Percentiles rank a stretch among this genome's conserved stretches.
These are phyloP conservation scores for Dryas alaskensis DNA, from an alignment of 306 rosid species.

Conservation along the genomic window DNA sequence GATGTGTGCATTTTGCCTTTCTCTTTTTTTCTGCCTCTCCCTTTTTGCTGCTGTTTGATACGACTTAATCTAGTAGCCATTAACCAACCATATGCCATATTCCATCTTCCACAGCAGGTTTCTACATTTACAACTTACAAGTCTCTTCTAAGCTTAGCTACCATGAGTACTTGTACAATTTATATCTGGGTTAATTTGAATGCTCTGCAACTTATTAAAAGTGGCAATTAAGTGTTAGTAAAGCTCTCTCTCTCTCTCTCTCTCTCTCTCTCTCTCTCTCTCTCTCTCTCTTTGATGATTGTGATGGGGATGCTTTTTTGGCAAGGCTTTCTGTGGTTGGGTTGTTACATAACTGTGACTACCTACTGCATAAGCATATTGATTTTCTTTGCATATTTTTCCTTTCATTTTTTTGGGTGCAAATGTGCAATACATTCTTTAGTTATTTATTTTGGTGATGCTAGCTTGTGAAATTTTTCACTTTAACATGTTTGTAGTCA, in stretches of 20 bases:
- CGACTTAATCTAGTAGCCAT: conserved; percentile 18
- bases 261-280: neutral
- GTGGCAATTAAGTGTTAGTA: neutral
- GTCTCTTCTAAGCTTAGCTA: neutral
- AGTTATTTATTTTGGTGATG: no score
- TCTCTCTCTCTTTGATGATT: neutral
- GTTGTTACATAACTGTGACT: conserved; percentile 17
- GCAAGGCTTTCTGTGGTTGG: conserved; percentile 20
- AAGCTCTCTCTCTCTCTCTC: neutral
- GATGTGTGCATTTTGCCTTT: conserved; percentile 46
- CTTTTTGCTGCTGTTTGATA: conserved; percentile 26
- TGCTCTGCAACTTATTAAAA: neutral
- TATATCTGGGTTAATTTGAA: no score
- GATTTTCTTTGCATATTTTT: no score
- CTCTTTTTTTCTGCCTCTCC: conserved; percentile 26
- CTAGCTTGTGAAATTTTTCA: no score
- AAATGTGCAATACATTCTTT: no score
- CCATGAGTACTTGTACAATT: no score
- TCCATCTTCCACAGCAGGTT: neutral
- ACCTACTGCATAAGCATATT: no score
- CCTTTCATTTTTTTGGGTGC: no score
- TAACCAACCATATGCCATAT: conserved; percentile 8
- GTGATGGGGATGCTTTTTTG: neutral
- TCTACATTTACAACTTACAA: neutral
- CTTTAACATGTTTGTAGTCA: no score